Base-by-base conservation (phyloP, 2,329 filamentous ascomycete species). In the Cucurbitaria berberidis region DNA sequence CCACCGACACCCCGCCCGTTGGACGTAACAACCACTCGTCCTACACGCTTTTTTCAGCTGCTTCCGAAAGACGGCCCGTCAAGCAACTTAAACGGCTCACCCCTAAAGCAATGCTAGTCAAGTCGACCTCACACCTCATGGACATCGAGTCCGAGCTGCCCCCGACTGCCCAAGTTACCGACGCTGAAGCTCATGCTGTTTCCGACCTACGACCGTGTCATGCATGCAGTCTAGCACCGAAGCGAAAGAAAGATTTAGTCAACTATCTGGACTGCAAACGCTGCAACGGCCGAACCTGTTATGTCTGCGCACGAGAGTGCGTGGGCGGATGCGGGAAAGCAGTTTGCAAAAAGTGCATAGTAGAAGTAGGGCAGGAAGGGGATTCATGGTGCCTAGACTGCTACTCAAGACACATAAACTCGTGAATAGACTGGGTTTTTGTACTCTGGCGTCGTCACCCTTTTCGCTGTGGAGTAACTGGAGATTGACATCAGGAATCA, bases 321-420 rank as follows among this genome's bases (percentile, higher is more conserved):
- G 76, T 81, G 11, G 83, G 83, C 2, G 63, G 54, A 15, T 76
- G 75, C 34, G 75, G 78, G 8, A 74, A 79, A 29, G 81, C 84
- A 61, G 77, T 89, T 2, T 90, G 88, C 68, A 89, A 87, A 66
- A 80, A 81, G 16, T 90, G 88, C 73, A 89, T 87, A 67, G 81
- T 89, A 3, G 88, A 90, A 68, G 80, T 79, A 21, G 87, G 86
- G 0, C 65, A 76, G 18, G 82, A 89, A 47, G 87, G 87, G 22
- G 86, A 89, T 42, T 82, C 89, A 5, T 82, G 85, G 53, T 90
- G 88, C 64, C 72, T 89, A 42, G 85, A 85, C 1, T 90, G 88
- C 59, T 76, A 70, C 45, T 58, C 63, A 13, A 54, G 60, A 15
- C 59, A 59, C 9, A 57, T 68, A 19, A 72, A 63, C 22, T 57